phyloP scores from a whole-genome alignment of 192 early-diverging fungal species.

The Phlyctochytrium planicorne region DNA sequence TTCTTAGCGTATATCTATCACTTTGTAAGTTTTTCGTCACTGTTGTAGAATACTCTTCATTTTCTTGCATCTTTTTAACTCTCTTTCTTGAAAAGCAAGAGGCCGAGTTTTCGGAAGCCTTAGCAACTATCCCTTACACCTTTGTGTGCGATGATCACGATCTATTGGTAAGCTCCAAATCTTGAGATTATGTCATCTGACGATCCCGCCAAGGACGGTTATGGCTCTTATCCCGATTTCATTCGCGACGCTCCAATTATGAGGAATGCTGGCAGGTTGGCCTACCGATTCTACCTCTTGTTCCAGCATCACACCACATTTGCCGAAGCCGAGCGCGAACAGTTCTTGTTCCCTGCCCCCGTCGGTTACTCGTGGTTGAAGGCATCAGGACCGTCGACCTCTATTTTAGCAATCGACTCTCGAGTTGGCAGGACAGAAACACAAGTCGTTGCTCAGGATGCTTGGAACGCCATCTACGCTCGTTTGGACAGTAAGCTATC shows the following conservation, averaged over 20 bases:
- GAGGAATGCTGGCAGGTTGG: conserved; percentile 70
- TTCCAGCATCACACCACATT: conserved; percentile 82
- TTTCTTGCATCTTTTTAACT: too few species aligned
- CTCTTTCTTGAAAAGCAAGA: too few species aligned
- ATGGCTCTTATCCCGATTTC: conserved; percentile 77
- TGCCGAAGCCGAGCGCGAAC: conserved; percentile 33
- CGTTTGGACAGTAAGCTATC: conserved; percentile 51
- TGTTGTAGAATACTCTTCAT: too few species aligned
- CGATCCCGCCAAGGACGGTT: conserved; percentile 57
- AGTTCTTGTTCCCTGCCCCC: neutral
- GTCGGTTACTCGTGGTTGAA: conserved; percentile 10
- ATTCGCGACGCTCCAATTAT: conserved; percentile 69
- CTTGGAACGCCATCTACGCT: conserved; percentile 46
- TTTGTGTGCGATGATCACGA: conserved; percentile 87
- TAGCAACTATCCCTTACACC: conserved; percentile 73
- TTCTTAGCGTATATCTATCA: conserved; percentile 66
- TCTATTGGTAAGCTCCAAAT: conserved; percentile 72
- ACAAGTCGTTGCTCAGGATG: conserved; percentile 45
- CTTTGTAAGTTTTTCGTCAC: too few species aligned
- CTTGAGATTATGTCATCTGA: conserved; percentile 48
- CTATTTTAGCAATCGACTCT: conserved; percentile 8
- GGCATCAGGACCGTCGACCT: conserved; percentile 17
- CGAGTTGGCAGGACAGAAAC: conserved; percentile 19
- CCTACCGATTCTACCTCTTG: conserved; percentile 74
- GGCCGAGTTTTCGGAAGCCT: conserved; percentile 53